A percentile compares a stretch with the other conserved stretches of the same genome.
Evolutionary conservation across 202 grass and related monocot species (phyloP).

Genomic region (Hordeum pubiflorum): DNA sequence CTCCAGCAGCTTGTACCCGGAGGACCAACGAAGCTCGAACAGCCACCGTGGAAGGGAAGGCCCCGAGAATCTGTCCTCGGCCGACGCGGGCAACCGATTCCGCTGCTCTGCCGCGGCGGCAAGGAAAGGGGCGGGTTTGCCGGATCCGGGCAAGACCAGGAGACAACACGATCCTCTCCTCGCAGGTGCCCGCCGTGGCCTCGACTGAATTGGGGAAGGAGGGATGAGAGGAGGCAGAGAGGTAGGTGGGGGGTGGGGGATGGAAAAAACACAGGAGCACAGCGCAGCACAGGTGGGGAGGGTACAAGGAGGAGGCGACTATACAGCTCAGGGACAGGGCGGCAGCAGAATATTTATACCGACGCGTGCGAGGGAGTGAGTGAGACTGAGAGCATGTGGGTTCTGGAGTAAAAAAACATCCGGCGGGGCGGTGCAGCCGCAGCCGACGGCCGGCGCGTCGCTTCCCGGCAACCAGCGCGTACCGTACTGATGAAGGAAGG

Average conservation of each 20-base stretch:
- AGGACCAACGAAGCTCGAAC: no score
- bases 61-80: background rate
- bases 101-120: background rate
- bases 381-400: background rate
- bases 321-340: slow-evolving; percentile 39
- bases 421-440: no score
- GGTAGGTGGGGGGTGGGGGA: slow-evolving; percentile 29
- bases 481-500: background rate
- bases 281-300: background rate
- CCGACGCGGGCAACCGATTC: background rate
- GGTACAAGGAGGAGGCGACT: background rate
- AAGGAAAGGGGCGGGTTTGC: background rate
- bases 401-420: background rate
- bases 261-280: background rate
- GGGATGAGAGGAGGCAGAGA: slow-evolving; percentile 8
- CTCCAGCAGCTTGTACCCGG: background rate
- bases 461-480: background rate
- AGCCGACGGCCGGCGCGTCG: background rate
- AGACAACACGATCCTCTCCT: background rate
- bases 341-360: slow-evolving; percentile 39
- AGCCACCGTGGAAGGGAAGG: no score
- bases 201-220: slow-evolving; percentile 39
- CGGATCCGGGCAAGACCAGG: slow-evolving; percentile 21
- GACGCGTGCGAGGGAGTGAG: slow-evolving; percentile 8
- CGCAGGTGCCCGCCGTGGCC: background rate